Evolutionary conservation across 1,139 yeast species (phyloP), one percentile per base, ranked within the genome.

Genomic region (Taphrina deformans): DNA sequence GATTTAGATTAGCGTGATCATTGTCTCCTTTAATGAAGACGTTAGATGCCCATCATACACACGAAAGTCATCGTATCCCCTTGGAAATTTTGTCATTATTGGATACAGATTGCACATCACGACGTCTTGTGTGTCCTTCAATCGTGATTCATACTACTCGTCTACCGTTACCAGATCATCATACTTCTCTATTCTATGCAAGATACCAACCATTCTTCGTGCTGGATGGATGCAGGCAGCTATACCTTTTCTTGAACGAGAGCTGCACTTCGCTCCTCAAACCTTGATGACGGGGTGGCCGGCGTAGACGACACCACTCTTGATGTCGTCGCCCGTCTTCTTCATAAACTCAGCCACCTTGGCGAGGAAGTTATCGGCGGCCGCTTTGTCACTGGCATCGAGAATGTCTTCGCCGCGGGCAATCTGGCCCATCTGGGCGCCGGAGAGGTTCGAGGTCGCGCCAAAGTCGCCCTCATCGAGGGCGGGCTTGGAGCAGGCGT

Each of bases 361-460:
- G 21, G 29, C 31, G 27, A 16, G 46, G 33, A 53, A 53, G 26
- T 23, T 21, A 7, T 41, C 52, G 40, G 41, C 52, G n/a, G 24
- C 41, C 23, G 12, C 51, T 27, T 59, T 26, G 26, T 59, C 50
- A 29, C 56, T 59, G 16, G 48, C 31, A 23, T 59, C 63, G 31
- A 40, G 10, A 7, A 51, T 64, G n/a, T 35, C 9, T 23, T 48
- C 44, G 16, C 63, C 56, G 1, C 50, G 45, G 6, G 44, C 63
- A 16, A 50, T 35, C 21, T 59, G 55, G 9, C 62, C 31, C 35
- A 59, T 59, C 48, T 59, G 63, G 2, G 56, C 18, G 9, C 63
- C 63, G 16, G 63, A 21, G 14, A 27, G n/a, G 38, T 53, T 35
- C 21, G 18, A 27, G 16, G 55, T 46, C 18, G 33, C 23, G 31